Conservation (phyloP, 306 rosid species). For the Prunus campanulata region DNA sequence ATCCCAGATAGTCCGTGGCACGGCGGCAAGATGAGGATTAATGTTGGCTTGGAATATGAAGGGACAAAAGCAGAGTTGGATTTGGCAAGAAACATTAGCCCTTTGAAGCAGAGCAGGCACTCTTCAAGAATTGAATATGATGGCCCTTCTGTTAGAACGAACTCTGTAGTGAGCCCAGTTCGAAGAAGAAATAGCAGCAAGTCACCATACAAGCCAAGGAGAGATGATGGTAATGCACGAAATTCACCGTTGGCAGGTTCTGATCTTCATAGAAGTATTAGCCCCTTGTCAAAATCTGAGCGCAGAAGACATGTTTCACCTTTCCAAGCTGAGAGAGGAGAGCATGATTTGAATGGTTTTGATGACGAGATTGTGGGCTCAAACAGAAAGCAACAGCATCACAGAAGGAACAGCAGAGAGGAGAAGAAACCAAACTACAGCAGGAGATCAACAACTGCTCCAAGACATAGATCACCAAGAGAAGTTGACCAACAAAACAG, state of each 20-base stretch:
- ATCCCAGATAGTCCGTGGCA: constrained; percentile 55
- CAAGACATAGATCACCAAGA: constrained; percentile 46
- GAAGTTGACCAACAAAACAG: constrained; percentile 33
- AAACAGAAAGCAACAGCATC: constrained; percentile 18
- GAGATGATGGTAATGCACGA: constrained; percentile 22
- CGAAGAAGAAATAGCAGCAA: constrained; percentile 50
- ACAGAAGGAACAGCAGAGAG: constrained; percentile 24
- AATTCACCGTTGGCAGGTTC: constrained; percentile 23
- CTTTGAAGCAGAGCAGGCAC: constrained; percentile 38
- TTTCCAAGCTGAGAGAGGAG: constrained; percentile 19
- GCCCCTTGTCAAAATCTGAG: constrained; percentile 54
- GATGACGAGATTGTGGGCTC: constrained; percentile 12
- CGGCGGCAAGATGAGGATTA: constrained; percentile 31
- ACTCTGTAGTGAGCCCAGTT: constrained; percentile 13
- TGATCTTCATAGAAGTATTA: constrained; percentile 36
- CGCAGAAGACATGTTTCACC: constrained; percentile 48
- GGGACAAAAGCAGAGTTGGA: constrained; percentile 23
- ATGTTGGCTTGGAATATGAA: constrained; percentile 21
- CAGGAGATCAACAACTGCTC: constrained; percentile 65
- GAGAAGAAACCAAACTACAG: constrained; percentile 38
- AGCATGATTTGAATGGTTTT: constrained; percentile 15
- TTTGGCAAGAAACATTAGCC: constrained; percentile 31
- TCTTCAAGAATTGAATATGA: constrained; percentile 43
- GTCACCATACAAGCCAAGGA: constrained; percentile 55
- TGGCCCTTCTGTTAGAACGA: constrained; percentile 18